phyloP scores from a whole-genome alignment of 2,329 filamentous ascomycete genomes.

The Monilinia polystroma region DNA sequence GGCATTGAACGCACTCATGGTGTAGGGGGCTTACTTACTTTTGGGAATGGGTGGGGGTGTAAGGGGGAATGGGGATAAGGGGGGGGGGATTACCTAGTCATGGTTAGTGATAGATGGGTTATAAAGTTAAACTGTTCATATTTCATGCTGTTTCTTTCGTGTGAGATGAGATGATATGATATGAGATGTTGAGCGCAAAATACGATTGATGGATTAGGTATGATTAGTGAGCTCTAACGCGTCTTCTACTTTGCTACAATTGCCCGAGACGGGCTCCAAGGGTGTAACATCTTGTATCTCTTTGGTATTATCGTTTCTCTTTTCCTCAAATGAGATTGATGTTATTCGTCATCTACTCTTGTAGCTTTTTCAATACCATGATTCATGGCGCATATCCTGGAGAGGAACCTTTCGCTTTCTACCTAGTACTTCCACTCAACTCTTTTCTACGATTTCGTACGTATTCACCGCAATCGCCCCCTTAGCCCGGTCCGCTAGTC shows the following conservation, averaged over 20 bases:
- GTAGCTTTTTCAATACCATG: no score
- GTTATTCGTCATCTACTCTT: neutral
- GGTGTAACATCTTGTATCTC: no score
- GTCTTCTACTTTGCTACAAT: no score
- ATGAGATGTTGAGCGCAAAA: neutral
- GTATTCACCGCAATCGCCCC: neutral
- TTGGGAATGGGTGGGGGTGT: neutral
- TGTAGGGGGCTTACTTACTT: neutral
- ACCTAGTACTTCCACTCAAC: no score
- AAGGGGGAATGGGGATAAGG: neutral
- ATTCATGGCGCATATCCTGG: no score
- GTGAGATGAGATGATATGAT: no score
- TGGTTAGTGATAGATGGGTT: slow-evolving; percentile 12
- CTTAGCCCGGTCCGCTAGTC: neutral
- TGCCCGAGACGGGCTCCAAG: no score
- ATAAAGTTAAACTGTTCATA: slow-evolving; percentile 6
- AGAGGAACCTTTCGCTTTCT: no score
- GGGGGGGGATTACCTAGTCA: neutral
- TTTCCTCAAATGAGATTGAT: neutral
- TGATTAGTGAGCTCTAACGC: neutral
- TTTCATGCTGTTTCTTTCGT: neutral
- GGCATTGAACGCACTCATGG: slow-evolving; percentile 6
- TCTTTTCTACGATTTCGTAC: no score
- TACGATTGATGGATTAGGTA: no score
- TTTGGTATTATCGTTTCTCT: neutral